Conservation (phyloP, 345 rosid species). For the Garcia nutans region DNA sequence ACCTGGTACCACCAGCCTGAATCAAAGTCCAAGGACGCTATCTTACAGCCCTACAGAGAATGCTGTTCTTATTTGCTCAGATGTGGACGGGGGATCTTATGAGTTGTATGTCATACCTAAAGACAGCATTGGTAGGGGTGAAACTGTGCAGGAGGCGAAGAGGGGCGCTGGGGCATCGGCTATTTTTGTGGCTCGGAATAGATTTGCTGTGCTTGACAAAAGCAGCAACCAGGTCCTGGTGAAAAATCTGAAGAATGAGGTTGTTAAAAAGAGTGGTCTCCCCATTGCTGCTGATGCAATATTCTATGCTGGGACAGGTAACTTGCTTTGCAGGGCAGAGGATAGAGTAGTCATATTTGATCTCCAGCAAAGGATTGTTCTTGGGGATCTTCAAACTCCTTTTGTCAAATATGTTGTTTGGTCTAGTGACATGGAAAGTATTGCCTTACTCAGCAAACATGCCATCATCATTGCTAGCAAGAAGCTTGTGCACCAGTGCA, state of each 20-base stretch:
- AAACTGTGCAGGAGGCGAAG: slow-evolving; percentile 74
- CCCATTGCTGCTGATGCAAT: slow-evolving; percentile 78
- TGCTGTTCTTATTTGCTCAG: slow-evolving; percentile 83
- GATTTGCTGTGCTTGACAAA: slow-evolving; percentile 92
- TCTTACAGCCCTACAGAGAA: slow-evolving; percentile 94
- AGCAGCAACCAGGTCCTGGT: slow-evolving; percentile 80
- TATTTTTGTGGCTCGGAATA: slow-evolving; percentile 74
- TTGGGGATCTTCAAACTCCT: slow-evolving; percentile 83
- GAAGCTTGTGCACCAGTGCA: slow-evolving; percentile 78
- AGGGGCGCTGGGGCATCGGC: slow-evolving; percentile 84
- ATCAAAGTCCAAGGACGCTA: slow-evolving; percentile 86
- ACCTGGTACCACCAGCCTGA: slow-evolving; percentile 70
- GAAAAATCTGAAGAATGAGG: slow-evolving; percentile 76
- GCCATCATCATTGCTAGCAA: slow-evolving; percentile 80
- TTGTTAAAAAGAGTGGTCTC: slow-evolving; percentile 69
- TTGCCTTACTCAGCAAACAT: slow-evolving; percentile 95
- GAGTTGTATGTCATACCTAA: slow-evolving; percentile 83
- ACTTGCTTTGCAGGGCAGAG: slow-evolving; percentile 79
- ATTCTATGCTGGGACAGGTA: slow-evolving; percentile 92
- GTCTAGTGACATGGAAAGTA: slow-evolving; percentile 92
- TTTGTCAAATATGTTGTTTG: slow-evolving; percentile 77
- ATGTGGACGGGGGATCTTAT: slow-evolving; percentile 88
- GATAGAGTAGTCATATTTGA: slow-evolving; percentile 83
- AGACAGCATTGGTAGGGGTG: slow-evolving; percentile 71
- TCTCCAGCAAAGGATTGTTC: slow-evolving; percentile 82